Base-by-base conservation (phyloP, 495 filamentous ascomycete genomes). In the Neurospora discreta region DNA sequence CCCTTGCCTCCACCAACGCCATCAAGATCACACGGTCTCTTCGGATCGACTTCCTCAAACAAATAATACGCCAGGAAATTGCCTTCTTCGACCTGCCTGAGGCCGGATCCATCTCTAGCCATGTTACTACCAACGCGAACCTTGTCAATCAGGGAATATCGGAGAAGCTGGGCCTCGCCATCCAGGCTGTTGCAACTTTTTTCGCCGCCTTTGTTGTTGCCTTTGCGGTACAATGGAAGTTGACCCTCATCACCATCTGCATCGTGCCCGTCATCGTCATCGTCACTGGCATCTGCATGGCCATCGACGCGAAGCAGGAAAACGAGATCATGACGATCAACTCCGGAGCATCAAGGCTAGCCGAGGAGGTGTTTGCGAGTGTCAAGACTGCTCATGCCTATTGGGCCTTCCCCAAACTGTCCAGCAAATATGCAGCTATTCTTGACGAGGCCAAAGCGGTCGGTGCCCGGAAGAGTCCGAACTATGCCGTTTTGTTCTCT, bases 311-410 rank as follows among this genome's bases (percentile, higher is more conserved):
- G 20, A 86, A 84, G 71, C 78, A 83, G 33, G 83, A 84, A 69
- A 83, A 70, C 67, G 71, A 73, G 38, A 73, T 81, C 4, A 78
- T 78, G 60, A 71, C 18, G 39, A 79, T 79, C 20, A 77, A 83
- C 74, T 79, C 80, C 0, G 83, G 87, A 71, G 86, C 88, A 1
- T 84, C 84, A 0, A 82, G 84, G n/a, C 74, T 90, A 8, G 88
- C 88, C 8, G 86, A 84, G 73, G 88, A 89, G 73, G 81, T 82
- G 0, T 80, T 88, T 73, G 79, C 81, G 3, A 83, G 83, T 43
- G 82, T 88, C 15, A 79, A 87, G 23, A 89, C 88, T 72, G 84
- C 89, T n/a, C 81, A 85, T 44, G 89, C 89, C 11, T 90, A 88
- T 73, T 87, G 88, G 60, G 89, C 88, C 3, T 85, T 89, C 73